phyloP scores from a whole-genome alignment of 164 flowering plant species.

The Paratinospora sagittata region DNA sequence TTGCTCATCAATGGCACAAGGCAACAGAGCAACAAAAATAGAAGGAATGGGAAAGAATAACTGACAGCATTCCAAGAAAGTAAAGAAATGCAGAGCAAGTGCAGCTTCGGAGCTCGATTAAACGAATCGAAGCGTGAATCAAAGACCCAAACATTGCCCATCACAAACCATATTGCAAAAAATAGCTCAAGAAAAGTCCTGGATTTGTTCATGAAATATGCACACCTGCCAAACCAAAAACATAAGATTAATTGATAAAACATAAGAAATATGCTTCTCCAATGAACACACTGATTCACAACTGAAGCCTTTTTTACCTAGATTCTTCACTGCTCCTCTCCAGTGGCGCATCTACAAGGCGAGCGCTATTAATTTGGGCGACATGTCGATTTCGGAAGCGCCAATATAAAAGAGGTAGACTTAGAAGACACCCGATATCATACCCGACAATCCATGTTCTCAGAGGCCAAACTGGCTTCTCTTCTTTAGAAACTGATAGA shows the following conservation, averaged over 20 bases:
- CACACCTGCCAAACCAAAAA: slow-evolving; percentile 32
- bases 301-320: slow-evolving; percentile 36
- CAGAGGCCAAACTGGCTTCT: slow-evolving; percentile 89
- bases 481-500: slow-evolving; percentile 46
- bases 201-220: slow-evolving; percentile 56
- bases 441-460: slow-evolving; percentile 81
- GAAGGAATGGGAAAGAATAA: slow-evolving; percentile 92
- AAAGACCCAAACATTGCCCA: slow-evolving; percentile 98
- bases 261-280: too few relatives aligned
- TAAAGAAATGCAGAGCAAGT: slow-evolving; percentile 64
- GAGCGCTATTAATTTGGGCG: slow-evolving; percentile 30
- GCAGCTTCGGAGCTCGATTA: slow-evolving; percentile 65
- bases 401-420: slow-evolving; percentile 56
- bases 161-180: slow-evolving; percentile 98
- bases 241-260: too few relatives aligned
- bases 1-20: slow-evolving; percentile 67
- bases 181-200: slow-evolving; percentile 75
- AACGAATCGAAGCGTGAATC: slow-evolving; percentile 70
- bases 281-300: too few relatives aligned
- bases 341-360: slow-evolving; percentile 44
- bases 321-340: slow-evolving; percentile 54
- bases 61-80: slow-evolving; percentile 89
- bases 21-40: slow-evolving; percentile 79
- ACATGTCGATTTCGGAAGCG: slow-evolving; percentile 46
- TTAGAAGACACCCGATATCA: slow-evolving; percentile 60